phyloP scores from a whole-genome alignment of 2,329 filamentous ascomycete genomes.

The Blastomyces percursus region DNA sequence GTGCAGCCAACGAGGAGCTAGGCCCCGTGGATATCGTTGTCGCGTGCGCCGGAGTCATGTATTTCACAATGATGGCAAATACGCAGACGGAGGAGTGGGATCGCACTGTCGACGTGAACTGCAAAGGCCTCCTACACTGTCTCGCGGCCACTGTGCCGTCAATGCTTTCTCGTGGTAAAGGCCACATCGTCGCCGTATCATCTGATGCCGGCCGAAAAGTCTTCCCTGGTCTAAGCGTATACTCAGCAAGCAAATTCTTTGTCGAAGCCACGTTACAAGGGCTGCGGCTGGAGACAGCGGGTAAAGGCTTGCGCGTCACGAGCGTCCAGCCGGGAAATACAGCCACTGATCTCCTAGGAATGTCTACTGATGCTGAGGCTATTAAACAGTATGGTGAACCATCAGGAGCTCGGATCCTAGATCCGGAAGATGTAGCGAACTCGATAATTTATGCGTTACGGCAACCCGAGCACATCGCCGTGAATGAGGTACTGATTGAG shows the following conservation, averaged over 20 bases:
- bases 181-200: constrained; percentile 71
- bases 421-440: constrained; percentile 59
- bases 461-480: constrained; percentile 63
- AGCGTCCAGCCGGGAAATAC: constrained; percentile 68
- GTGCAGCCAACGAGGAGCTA: constrained; percentile 48
- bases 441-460: constrained; percentile 64
- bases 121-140: constrained; percentile 68
- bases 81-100: constrained; percentile 65
- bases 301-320: constrained; percentile 61
- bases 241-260: constrained; percentile 76
- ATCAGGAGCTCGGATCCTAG: constrained; percentile 62
- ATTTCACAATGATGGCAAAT: constrained; percentile 80
- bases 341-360: constrained; percentile 58
- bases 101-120: constrained; percentile 73
- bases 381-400: constrained; percentile 69
- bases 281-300: constrained; percentile 64
- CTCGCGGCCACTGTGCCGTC: constrained; percentile 57
- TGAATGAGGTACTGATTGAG: constrained; percentile 72
- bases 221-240: constrained; percentile 70
- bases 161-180: constrained; percentile 58
- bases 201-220: constrained; percentile 73
- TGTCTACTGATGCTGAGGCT: constrained; percentile 66
- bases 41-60: constrained; percentile 74
- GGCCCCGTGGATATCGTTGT: constrained; percentile 70
- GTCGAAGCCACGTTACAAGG: constrained; percentile 70